These are phyloP conservation scores for Rhypophila decipiens DNA, from an alignment of 495 filamentous ascomycete species.

Conservation along the genomic window DNA sequence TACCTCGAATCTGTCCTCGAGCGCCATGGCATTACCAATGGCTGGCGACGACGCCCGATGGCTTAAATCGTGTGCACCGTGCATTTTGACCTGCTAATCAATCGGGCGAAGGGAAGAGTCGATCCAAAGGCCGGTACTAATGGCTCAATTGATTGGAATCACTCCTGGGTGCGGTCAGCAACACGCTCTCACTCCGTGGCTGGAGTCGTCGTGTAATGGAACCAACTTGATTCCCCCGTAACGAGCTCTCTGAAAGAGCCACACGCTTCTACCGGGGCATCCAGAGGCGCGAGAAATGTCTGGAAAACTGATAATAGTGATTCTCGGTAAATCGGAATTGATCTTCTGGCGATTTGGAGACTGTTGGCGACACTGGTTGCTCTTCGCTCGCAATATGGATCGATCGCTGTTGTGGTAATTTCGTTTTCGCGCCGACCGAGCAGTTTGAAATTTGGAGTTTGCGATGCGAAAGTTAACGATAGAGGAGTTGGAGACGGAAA, in stretches of 20 bases:
- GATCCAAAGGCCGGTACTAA: background rate
- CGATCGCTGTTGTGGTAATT: background rate
- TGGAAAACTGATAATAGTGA: no score
- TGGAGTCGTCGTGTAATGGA: no score
- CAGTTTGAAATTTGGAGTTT: background rate
- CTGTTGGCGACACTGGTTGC: no score
- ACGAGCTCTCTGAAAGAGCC: conserved; percentile 28
- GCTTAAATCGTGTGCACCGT: conserved; percentile 58
- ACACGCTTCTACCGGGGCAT: conserved; percentile 28
- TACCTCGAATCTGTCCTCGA: conserved; percentile 90
- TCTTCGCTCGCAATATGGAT: no score
- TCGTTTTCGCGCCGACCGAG: background rate
- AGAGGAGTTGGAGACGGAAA: background rate
- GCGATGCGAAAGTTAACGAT: background rate
- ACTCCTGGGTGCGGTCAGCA: conserved; percentile 3
- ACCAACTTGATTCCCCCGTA: conserved; percentile 7
- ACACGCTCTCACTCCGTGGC: conserved; percentile 4
- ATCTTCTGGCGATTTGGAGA: background rate
- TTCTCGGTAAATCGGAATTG: background rate
- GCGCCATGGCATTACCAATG: conserved; percentile 38
- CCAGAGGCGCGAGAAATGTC: conserved; percentile 16
- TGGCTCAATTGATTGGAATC: background rate
- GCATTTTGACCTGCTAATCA: conserved; percentile 47
- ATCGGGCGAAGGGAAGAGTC: background rate
- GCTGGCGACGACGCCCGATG: conserved; percentile 48